Conservation (phyloP, 1,284 basidiomycete genomes). For the Hemileia vastatrix region DNA sequence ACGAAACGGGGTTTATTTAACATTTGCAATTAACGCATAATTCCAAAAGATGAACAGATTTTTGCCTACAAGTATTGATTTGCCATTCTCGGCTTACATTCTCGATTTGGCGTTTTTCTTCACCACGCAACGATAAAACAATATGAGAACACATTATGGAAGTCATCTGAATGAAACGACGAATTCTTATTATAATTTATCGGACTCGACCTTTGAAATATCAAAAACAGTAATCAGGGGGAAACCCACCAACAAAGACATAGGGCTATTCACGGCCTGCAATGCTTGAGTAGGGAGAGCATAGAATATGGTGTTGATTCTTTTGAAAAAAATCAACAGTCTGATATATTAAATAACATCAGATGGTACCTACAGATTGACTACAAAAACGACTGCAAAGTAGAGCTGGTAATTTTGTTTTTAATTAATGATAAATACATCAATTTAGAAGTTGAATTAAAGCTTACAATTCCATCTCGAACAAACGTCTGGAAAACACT, state of each 20-base stretch:
- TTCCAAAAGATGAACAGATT: too few species aligned
- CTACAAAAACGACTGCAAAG: constrained; percentile 18
- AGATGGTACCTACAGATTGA: constrained; percentile 5
- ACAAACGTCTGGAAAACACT: constrained; percentile 20
- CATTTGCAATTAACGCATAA: too few species aligned
- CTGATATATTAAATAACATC: not conserved
- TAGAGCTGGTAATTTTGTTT: constrained; percentile 3
- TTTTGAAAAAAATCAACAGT: not conserved
- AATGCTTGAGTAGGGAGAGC: constrained; percentile 19
- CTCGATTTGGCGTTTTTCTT: constrained; percentile 18
- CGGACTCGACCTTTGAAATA: not conserved
- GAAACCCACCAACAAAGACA: constrained; percentile 20
- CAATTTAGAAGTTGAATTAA: too few species aligned
- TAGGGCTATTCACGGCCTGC: constrained; percentile 22
- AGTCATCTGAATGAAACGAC: constrained; percentile 11
- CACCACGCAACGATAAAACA: constrained; percentile 16
- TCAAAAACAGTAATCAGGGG: not conserved
- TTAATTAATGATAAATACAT: too few species aligned
- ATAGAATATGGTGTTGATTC: constrained; percentile 23
- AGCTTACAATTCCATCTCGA: constrained; percentile 21
- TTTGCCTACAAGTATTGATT: constrained; percentile 21
- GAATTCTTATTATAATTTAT: not conserved
- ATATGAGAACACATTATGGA: constrained; percentile 23
- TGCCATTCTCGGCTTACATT: constrained; percentile 21
- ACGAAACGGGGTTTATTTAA: too few species aligned